A percentile compares a stretch with the other conserved stretches of the same genome.
These are phyloP conservation scores for Chaetomium fimeti DNA, from an alignment of 495 filamentous ascomycete genomes.

Conservation along the genomic window DNA sequence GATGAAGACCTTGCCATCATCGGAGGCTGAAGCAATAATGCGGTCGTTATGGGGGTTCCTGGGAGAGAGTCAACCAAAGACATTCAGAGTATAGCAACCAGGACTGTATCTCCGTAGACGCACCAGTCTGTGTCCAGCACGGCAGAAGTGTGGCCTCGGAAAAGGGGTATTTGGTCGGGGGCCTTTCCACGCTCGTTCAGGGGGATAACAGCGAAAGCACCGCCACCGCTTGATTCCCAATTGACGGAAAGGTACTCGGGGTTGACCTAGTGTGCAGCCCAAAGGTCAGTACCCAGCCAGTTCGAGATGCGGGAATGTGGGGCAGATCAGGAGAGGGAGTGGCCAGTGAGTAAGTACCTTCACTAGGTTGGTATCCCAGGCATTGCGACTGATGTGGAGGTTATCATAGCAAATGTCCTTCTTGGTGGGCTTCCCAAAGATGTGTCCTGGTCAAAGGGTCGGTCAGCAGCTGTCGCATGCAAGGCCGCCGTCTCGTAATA, in stretches of 20 bases:
- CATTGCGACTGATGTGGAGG: slow-evolving; percentile 88
- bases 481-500: slow-evolving; percentile 13
- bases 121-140: slow-evolving; percentile 98
- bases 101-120: not conserved
- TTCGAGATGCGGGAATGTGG: not conserved
- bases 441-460: slow-evolving; percentile 66
- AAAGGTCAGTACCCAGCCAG: slow-evolving; percentile 31
- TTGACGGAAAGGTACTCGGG: slow-evolving; percentile 95
- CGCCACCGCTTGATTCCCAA: slow-evolving; percentile 96
- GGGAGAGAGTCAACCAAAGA: slow-evolving; percentile 36
- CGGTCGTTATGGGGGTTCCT: slow-evolving; percentile 96
- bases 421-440: slow-evolving; percentile 89
- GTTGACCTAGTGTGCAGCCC: slow-evolving; percentile 62
- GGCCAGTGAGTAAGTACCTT: slow-evolving; percentile 58
- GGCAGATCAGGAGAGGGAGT: not conserved
- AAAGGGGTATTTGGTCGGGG: slow-evolving; percentile 90
- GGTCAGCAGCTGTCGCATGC: slow-evolving; percentile 25
- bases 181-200: slow-evolving; percentile 81
- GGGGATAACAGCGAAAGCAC: slow-evolving; percentile 95
- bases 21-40: slow-evolving; percentile 87
- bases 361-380: slow-evolving; percentile 97
- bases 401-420: slow-evolving; percentile 98
- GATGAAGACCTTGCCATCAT: slow-evolving; percentile 94
- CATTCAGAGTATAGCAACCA: slow-evolving; percentile 4
- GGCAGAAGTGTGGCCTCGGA: slow-evolving; percentile 90